These are phyloP conservation scores for Solanum medicagineum DNA, from an alignment of 257 asterid genomes.

Conservation along the genomic window DNA sequence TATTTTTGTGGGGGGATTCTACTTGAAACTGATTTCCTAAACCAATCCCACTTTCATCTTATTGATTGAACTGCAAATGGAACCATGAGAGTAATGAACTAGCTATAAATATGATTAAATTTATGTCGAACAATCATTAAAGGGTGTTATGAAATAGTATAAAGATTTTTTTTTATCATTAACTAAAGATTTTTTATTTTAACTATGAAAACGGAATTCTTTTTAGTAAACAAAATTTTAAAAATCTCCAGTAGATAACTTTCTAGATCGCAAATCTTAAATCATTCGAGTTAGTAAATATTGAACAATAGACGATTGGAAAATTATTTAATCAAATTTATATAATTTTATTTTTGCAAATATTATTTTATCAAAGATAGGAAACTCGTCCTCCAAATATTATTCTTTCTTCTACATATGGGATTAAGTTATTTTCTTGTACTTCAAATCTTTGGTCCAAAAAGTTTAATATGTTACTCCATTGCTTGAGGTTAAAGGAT, in stretches of 20 bases:
- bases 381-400: too few relatives aligned
- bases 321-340: background rate
- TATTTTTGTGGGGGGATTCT: background rate
- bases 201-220: background rate
- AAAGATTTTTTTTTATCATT: background rate
- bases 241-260: background rate
- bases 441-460: background rate
- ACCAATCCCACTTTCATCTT: background rate
- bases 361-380: too few relatives aligned
- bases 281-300: background rate
- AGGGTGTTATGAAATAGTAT: background rate
- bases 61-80: background rate
- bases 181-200: too few relatives aligned
- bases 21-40: background rate
- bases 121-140: background rate
- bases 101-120: background rate
- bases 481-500: background rate
- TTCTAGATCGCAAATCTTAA: background rate
- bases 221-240: background rate
- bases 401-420: background rate
- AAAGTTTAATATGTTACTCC: background rate
- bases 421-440: background rate
- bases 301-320: rapidly evolving
- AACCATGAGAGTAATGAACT: background rate
- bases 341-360: too few relatives aligned